Evolutionary conservation across 1,284 basidiomycete genomes (phyloP).

Genomic region (Pascua guehoae): DNA sequence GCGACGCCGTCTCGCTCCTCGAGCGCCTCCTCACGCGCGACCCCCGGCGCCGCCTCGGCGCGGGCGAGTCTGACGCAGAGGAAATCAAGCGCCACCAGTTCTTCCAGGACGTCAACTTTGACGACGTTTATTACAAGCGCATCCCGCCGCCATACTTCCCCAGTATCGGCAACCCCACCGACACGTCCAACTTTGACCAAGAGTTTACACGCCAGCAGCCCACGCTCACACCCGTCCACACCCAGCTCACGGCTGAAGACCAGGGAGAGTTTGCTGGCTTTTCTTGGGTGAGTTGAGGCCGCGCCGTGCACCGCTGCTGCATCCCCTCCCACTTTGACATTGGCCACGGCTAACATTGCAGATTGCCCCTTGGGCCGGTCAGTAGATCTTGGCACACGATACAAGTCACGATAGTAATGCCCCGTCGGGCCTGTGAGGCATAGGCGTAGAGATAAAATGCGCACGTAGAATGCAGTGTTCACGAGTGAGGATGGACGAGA

Average conservation of each 20-base stretch:
- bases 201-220: slow-evolving; percentile 97
- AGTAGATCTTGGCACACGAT: not conserved
- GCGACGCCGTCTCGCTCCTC: slow-evolving; percentile 91
- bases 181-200: slow-evolving; percentile 77
- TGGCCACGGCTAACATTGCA: not conserved
- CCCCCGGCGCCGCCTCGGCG: slow-evolving; percentile 86
- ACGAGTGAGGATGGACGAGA: not conserved
- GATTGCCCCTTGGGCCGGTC: not conserved
- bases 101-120: slow-evolving; percentile 96
- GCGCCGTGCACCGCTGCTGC: not conserved
- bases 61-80: slow-evolving; percentile 88
- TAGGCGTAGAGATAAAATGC: slow-evolving; percentile 1
- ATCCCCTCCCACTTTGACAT: not conserved
- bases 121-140: slow-evolving; percentile 92
- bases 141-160: slow-evolving; percentile 98
- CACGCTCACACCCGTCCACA: slow-evolving; percentile 94
- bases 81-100: slow-evolving; percentile 98
- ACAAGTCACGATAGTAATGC: not conserved
- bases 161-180: slow-evolving; percentile 61
- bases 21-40: slow-evolving; percentile 93
- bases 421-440: not conserved
- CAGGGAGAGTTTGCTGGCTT: slow-evolving; percentile 95
- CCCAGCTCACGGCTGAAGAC: slow-evolving; percentile 84
- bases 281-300: slow-evolving; percentile 59
- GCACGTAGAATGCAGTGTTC: slow-evolving; percentile 3